These are phyloP conservation scores for Podospora anserina DNA, from an alignment of 495 filamentous ascomycete species.

Conservation along the genomic window DNA sequence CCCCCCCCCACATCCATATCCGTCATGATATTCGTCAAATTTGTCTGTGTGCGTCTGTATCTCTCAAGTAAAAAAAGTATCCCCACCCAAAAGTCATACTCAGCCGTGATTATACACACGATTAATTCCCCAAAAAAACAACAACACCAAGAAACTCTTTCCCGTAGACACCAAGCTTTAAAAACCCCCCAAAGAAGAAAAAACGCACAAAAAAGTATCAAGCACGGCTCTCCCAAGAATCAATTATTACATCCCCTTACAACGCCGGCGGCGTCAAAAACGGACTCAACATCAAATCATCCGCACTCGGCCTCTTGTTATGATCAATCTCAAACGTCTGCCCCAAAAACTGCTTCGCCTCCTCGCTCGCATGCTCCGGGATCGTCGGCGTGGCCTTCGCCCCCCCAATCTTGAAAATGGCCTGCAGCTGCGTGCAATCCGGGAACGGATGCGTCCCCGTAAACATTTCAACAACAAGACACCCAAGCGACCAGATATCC, in stretches of 20 bases:
- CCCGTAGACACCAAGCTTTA: neutral
- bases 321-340: constrained; percentile 95
- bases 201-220: neutral
- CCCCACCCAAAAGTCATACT: neutral
- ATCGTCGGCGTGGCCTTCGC: constrained; percentile 84
- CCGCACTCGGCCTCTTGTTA: constrained; percentile 83
- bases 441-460: constrained; percentile 95
- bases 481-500: constrained; percentile 98
- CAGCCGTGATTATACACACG: neutral
- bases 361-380: constrained; percentile 77
- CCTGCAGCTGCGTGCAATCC: constrained; percentile 93
- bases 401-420: constrained; percentile 97
- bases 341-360: constrained; percentile 79
- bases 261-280: constrained; percentile 62
- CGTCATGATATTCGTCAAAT: neutral
- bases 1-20: neutral
- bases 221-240: neutral
- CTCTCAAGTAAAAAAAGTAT: neutral
- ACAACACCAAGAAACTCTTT: neutral
- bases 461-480: constrained; percentile 98
- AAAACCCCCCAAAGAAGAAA: neutral
- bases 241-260: neutral
- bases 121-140: neutral
- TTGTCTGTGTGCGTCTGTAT: neutral
- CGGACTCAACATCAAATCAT: constrained; percentile 77